Base-by-base conservation (phyloP, 768 basidiomycete genomes). In the Boletellus emodensis region DNA sequence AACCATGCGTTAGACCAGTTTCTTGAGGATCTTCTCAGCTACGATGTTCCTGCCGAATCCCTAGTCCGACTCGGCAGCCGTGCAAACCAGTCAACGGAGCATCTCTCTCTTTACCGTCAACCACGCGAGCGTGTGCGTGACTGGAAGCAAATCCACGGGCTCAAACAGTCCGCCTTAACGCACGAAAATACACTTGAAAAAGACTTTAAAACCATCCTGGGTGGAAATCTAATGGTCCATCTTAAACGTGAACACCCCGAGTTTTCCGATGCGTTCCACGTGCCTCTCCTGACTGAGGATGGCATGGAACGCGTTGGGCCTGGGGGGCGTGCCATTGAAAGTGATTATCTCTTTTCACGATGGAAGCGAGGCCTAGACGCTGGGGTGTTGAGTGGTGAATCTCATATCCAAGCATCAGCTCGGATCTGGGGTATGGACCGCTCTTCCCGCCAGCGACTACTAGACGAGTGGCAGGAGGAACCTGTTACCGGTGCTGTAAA, bases 1-100 rank as follows among this genome's bases (percentile, higher is more conserved):
- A 87, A 87, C 49, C 85, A 87, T 49, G 85, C 85, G 0, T 72
- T 87, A 0, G 85, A 87, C 58, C 80, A 85, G 50, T 82, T 87
- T 46, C 71, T 87, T 6, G 74, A 77, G 18, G 78, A 81, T 46
- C 73, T 87, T 7, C 61, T 86, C 14, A 70, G 76, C 30, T 79
- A 80, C 32, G 80, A 75, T 1, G 82, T 87, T 3, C 79, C 82
- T 1, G 45, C 48, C 0, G 3, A 37, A 3, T 71, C 63, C 28
- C 77, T 87, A 35, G 75, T 85, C n/a, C 76, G 85, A 0, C 68
- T 87, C 0, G 75, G 74, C 0, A 74, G 84, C 2, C 84, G 85
- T 57, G 70, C 76, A 2, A 80, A 77, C 4, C 1, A 67, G 0
- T 55, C 67, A 0, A 82, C 76, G 0, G 78, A 74, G 17, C 62